phyloP scores from a whole-genome alignment of 2,329 filamentous ascomycete species.

The Rhynchosporium agropyri region DNA sequence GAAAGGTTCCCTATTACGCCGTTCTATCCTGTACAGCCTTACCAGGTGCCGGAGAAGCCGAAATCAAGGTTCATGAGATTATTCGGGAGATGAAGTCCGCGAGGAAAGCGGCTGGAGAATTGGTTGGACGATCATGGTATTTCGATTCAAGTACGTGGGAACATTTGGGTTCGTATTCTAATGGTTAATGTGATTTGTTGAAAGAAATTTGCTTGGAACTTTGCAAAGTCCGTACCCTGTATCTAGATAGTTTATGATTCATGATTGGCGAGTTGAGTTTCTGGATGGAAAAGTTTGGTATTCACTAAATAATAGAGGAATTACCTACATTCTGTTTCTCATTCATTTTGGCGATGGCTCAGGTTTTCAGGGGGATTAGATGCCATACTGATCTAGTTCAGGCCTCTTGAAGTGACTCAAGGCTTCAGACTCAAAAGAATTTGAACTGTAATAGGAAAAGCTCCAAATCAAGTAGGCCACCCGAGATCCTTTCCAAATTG shows the following conservation, averaged over 20 bases:
- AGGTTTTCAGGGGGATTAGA: too few species aligned
- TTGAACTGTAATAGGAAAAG: too few species aligned
- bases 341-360: neutral
- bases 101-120: neutral
- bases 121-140: neutral
- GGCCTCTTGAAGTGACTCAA: too few species aligned
- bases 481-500: too few species aligned
- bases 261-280: neutral
- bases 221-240: neutral
- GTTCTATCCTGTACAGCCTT: constrained; percentile 34
- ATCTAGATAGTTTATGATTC: neutral
- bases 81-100: constrained; percentile 27
- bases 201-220: neutral
- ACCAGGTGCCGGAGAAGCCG: constrained; percentile 33
- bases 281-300: constrained; percentile 9
- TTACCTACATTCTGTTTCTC: neutral
- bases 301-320: neutral
- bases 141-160: neutral
- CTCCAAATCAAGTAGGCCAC: too few species aligned
- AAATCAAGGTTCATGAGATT: constrained; percentile 32
- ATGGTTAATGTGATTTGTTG: neutral
- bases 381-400: too few species aligned
- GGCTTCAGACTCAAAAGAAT: too few species aligned
- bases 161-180: neutral
- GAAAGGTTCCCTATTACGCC: constrained; percentile 30